Base-by-base conservation (phyloP, 2,329 filamentous ascomycete species). In the Ceratocystis eucalypticola region DNA sequence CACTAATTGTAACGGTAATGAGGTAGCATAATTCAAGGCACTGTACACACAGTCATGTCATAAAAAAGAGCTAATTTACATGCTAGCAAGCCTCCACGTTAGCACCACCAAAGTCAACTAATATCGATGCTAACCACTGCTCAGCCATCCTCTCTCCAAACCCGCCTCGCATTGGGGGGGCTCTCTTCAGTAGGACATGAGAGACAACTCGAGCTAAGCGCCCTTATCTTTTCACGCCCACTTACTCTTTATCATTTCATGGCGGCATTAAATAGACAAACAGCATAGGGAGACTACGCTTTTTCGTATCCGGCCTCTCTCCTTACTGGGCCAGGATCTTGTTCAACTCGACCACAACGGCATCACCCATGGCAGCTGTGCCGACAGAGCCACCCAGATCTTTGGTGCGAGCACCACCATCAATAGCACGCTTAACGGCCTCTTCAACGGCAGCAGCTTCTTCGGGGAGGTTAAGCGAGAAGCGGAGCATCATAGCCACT, bases 401-500 rank as follows among this genome's bases (percentile, higher is more conserved):
- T 74, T 84, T 87, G 17, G 93, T 96, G 69, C 85, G 81, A 61
- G 92, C 76, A 45, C 90, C 90, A 65, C 80, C 82, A 75, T 96
- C 91, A 69, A 96, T 88, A 64, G 89, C 88, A 66, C 82, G 84
- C 74, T 84, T 83, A 63, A 96, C 91, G 2, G 92, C 91, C 68
- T 86, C 82, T 78, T 96, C 91, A 69, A 96, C 84, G 62, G 86
- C 84, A 69, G 84, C 82, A 44, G 92, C 88, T 76, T 96, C 87
- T 63, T 84, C 81, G 37, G 88, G 85, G 70, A 92, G 84, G 72
- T 86, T 85, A 68, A 97, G 84, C 15, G 91, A 96, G 81, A 96
- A 97, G 74, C 91, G 88, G 73, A 96, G 83, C 87, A 99, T 89
- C 91, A 97, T 96, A 72, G 91, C 91, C 15, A 96, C 83, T 12